A percentile compares a stretch with the other conserved stretches of the same genome.
phyloP scores from a whole-genome alignment of 1,139 yeast genomes.

The Geotrichum aggregatum region DNA sequence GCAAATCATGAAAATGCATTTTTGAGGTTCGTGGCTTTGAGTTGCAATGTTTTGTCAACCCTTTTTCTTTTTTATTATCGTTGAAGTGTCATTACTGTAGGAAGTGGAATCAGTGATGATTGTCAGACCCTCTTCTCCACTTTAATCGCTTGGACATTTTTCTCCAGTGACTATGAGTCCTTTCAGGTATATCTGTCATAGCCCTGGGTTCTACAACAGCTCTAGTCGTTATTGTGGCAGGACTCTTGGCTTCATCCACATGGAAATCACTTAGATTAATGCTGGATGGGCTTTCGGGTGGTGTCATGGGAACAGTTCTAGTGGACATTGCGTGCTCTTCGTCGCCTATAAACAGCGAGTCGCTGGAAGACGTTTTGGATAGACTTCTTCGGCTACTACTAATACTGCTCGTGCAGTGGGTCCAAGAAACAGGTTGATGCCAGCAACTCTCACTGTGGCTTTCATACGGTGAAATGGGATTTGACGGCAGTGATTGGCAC shows the following conservation, averaged over 20 bases:
- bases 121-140: constrained; percentile 17
- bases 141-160: constrained; percentile 21
- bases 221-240: not conserved
- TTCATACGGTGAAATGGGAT: not conserved
- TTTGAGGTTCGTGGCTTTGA: too few relatives aligned
- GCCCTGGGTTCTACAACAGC: not conserved
- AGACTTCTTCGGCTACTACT: not conserved
- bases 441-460: not conserved
- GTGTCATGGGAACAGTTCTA: constrained; percentile 14
- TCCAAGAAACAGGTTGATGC: constrained; percentile 14
- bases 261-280: not conserved
- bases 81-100: too few relatives aligned
- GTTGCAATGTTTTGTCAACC: too few relatives aligned
- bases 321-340: not conserved
- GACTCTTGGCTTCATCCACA: not conserved
- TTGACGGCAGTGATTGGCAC: constrained; percentile 1
- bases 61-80: too few relatives aligned
- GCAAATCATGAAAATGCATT: not conserved
- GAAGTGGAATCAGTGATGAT: not conserved
- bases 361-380: constrained; percentile 17
- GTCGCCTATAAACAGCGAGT: constrained; percentile 15
- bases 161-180: constrained; percentile 18
- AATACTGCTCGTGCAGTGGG: not conserved
- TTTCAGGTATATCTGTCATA: not conserved
- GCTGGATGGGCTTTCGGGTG: constrained; percentile 19